Conservation (phyloP, 2,329 filamentous ascomycete species). For the Nemania serpens region DNA sequence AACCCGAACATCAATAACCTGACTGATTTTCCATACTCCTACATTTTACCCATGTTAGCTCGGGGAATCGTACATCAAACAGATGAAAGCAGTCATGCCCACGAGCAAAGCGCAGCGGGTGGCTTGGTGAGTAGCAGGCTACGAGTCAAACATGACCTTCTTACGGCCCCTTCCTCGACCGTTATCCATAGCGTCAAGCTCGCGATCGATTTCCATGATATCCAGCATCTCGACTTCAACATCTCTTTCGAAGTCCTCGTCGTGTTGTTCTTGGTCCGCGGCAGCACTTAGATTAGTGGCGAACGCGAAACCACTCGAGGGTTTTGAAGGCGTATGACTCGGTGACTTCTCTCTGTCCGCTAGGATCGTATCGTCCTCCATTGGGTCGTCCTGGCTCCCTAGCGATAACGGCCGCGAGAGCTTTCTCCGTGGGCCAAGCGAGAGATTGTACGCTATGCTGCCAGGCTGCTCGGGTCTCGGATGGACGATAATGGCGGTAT, state of each 20-base stretch:
- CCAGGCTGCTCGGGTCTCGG: conserved; percentile 49
- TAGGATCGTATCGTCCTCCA: conserved; percentile 35
- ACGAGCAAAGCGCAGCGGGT: conserved; percentile 1
- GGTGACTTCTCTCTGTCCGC: conserved; percentile 36
- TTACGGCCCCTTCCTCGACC: conserved; percentile 54
- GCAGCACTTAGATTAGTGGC: conserved; percentile 56
- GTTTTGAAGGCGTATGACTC: conserved; percentile 29
- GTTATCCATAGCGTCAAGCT: conserved; percentile 59
- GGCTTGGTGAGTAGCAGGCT: not conserved
- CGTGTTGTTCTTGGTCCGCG: conserved; percentile 53
- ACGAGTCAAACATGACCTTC: conserved; percentile 58
- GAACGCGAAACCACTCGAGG: conserved; percentile 54
- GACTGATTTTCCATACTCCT: conserved; percentile 12
- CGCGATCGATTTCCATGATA: conserved; percentile 68
- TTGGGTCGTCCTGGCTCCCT: conserved; percentile 24
- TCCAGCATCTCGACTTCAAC: conserved; percentile 66
- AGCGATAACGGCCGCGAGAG: conserved; percentile 27
- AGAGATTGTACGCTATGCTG: conserved; percentile 56
- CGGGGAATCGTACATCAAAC: conserved; percentile 29
- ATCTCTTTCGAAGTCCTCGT: conserved; percentile 53
- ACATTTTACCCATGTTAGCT: conserved; percentile 20
- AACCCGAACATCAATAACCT: conserved; percentile 5
- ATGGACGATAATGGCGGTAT: conserved; percentile 60
- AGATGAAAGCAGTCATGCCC: not conserved
- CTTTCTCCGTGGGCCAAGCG: conserved; percentile 37